Evolutionary conservation across 176 grass and related monocot species (phyloP), one percentile per base, ranked within the genome.

Genomic region (Musa itinerans): DNA sequence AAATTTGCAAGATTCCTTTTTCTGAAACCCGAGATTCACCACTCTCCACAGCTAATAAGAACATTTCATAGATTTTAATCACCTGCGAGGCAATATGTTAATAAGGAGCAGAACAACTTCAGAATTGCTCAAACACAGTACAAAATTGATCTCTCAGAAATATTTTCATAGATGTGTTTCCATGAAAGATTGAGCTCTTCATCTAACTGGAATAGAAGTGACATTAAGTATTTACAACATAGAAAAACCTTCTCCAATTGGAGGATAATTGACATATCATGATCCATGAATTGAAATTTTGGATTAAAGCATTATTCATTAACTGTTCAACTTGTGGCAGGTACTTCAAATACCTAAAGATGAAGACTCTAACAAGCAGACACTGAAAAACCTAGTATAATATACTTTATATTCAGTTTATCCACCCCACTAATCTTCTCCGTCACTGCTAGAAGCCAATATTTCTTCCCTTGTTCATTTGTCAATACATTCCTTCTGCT

Each of bases 1-100:
- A 79, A 83, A 99, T 80, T 84, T 99, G 96, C 65, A 99, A 80
- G 67, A 83, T 68, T 81, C 96, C 91, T 80, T 95, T 95, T 70
- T 99, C 96, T 75, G 91, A 92, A 81, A 92, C 86, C 66, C 0
- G 81, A 75, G 79, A 89, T 81, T 91, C 89, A 79, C 79, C 84
- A n/a, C 72, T 71, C 70, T 95, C 86, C 11, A 87, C 68, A 57
- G 84, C 83, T 80, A 48, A 78, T 63, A 99, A 81, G 50, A 99
- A 81, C 1, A 72, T 95, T 83, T 86, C 88, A 53, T 99, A 99
- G 83, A 87, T 82, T 66, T 50, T 81, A 58, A 95, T 84, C 55
- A 89, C 91, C 91, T 99, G 76, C 82, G 27, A 22, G 50, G 54
- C 82, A 75, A 78, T 75, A 51, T 69, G 8, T 15, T 10, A 43